phyloP scores from a whole-genome alignment of 768 basidiomycete species.

The Lactarius vividus region DNA sequence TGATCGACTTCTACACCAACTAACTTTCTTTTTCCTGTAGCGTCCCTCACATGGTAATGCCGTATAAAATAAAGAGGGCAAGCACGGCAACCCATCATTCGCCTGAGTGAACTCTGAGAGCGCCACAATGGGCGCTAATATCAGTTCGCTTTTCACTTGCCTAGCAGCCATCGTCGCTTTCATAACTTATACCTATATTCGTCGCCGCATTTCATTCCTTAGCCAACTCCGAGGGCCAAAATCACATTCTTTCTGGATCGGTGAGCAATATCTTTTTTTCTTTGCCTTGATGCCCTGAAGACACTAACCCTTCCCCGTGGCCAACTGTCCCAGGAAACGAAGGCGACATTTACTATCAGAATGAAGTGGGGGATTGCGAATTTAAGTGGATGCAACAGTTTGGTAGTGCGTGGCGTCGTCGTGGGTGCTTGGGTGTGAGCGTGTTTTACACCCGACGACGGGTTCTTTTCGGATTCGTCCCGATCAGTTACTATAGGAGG shows the following conservation, averaged over 20 bases:
- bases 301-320: not conserved
- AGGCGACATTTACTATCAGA: conserved; percentile 25
- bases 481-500: conserved; percentile 5
- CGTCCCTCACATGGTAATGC: not conserved
- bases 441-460: not conserved
- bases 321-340: conserved; percentile 29
- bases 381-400: conserved; percentile 21
- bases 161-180: not conserved
- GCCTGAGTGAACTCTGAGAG: not conserved
- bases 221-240: conserved; percentile 4
- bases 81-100: not conserved
- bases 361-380: conserved; percentile 31
- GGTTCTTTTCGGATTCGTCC: not conserved
- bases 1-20: not conserved
- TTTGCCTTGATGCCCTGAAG: not conserved
- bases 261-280: not conserved
- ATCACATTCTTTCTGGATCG: conserved; percentile 17
- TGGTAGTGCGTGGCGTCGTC: conserved; percentile 24
- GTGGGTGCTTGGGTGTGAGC: conserved; percentile 26
- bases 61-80: not conserved
- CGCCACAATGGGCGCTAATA: not conserved
- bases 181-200: not conserved
- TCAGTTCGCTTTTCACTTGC: not conserved
- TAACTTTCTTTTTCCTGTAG: not conserved
- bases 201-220: conserved; percentile 9